These are phyloP conservation scores for Hypoxylon crocopeplum DNA, from an alignment of 495 filamentous ascomycete genomes.

Conservation along the genomic window DNA sequence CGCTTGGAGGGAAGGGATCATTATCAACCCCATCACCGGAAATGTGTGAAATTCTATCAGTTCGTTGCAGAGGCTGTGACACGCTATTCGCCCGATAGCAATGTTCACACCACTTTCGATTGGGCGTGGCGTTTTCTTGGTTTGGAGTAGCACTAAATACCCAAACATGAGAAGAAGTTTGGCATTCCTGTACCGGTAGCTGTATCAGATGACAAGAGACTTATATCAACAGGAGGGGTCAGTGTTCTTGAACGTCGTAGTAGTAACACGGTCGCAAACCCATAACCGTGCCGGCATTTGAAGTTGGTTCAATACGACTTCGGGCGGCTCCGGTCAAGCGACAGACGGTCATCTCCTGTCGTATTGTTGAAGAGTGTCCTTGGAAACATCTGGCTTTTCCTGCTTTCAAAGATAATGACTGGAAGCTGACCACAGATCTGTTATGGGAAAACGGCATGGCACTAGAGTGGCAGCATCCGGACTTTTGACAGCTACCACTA, in stretches of 20 bases:
- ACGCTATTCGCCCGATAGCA: slow-evolving; percentile 13
- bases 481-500: slow-evolving; percentile 18
- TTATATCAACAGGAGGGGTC: slow-evolving; percentile 11
- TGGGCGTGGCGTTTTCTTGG: slow-evolving; percentile 27
- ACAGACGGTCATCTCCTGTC: slow-evolving; percentile 23
- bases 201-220: slow-evolving; percentile 34
- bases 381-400: too few relatives aligned
- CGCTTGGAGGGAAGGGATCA: slow-evolving; percentile 10
- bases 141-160: slow-evolving; percentile 31
- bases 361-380: too few relatives aligned
- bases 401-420: too few relatives aligned
- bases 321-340: slow-evolving; percentile 13
- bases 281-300: slow-evolving; percentile 15
- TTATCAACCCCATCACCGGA: slow-evolving; percentile 5
- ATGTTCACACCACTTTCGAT: slow-evolving; percentile 4
- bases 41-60: neutral
- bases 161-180: slow-evolving; percentile 22
- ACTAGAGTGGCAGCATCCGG: too few relatives aligned
- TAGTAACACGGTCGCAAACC: slow-evolving; percentile 22
- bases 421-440: too few relatives aligned
- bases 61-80: slow-evolving; percentile 10
- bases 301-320: slow-evolving; percentile 12
- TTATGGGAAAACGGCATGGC: too few relatives aligned
- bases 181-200: slow-evolving; percentile 11
- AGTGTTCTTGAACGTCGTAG: slow-evolving; percentile 26